phyloP scores from a whole-genome alignment of 2,329 filamentous ascomycete genomes.

The Aspergillus quadricinctus region DNA sequence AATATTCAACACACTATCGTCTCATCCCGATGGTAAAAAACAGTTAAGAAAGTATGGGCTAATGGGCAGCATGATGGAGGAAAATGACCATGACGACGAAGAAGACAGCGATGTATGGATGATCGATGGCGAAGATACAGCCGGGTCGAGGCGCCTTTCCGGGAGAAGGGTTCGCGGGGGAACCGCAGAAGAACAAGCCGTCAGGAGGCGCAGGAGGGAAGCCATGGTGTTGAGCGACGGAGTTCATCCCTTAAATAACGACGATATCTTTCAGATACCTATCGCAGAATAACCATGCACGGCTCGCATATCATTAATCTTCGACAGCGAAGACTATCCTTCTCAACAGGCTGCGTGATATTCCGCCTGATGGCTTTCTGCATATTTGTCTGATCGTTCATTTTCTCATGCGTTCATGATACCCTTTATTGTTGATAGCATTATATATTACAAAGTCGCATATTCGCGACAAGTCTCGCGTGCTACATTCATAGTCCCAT shows the following conservation, averaged over 20 bases:
- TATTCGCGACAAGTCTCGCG: constrained; percentile 12
- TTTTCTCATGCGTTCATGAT: constrained; percentile 24
- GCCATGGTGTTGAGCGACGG: constrained; percentile 89
- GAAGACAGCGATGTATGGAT: constrained; percentile 48
- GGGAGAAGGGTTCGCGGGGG: constrained; percentile 29
- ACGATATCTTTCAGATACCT: constrained; percentile 71
- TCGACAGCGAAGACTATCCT: not conserved
- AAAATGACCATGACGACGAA: constrained; percentile 52
- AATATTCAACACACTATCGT: constrained; percentile 37
- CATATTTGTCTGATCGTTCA: constrained; percentile 2
- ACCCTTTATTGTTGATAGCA: constrained; percentile 22
- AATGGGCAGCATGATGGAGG: constrained; percentile 40
- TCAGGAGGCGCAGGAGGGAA: constrained; percentile 73
- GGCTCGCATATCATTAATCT: not conserved
- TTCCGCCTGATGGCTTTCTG: constrained; percentile 1
- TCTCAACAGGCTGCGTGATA: not conserved
- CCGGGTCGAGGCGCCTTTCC: constrained; percentile 37
- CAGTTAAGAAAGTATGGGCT: constrained; percentile 41
- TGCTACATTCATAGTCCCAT: constrained; percentile 53
- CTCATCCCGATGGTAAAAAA: constrained; percentile 35
- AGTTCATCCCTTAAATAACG: constrained; percentile 65
- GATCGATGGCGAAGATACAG: constrained; percentile 51
- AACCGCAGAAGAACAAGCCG: constrained; percentile 57
- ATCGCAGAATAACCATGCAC: constrained; percentile 22
- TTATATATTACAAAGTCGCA: constrained; percentile 1